Percentiles rank a stretch among this genome's conserved stretches.
phyloP scores from a whole-genome alignment of 23 red algal genomes.

The Gracilariopsis chorda region DNA sequence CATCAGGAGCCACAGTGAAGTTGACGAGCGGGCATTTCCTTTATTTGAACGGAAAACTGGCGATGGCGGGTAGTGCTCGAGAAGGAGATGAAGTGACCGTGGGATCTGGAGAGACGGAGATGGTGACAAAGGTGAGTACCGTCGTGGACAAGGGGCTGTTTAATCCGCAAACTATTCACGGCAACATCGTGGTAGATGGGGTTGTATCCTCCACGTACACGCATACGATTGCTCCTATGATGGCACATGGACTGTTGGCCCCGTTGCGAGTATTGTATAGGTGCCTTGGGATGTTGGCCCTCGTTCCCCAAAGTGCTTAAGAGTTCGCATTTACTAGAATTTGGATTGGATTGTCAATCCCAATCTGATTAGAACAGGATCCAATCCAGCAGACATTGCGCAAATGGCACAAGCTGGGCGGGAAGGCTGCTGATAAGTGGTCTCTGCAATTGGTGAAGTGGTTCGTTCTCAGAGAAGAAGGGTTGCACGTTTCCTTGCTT shows the following conservation, averaged over 20 bases:
- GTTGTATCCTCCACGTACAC: constrained; percentile 21
- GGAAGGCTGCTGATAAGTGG: no score
- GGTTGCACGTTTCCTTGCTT: no score
- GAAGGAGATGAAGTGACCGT: neutral
- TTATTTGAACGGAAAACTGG: constrained; percentile 19
- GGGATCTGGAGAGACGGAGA: neutral
- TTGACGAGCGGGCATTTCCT: constrained; percentile 40
- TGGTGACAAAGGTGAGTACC: neutral
- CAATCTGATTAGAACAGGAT: no score
- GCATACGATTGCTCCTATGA: neutral
- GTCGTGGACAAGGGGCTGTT: neutral
- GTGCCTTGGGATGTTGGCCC: no score
- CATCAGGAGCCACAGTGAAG: neutral
- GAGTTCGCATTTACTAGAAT: no score
- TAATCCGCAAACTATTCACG: constrained; percentile 40
- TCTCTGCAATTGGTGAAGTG: no score
- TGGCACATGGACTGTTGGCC: constrained; percentile 7
- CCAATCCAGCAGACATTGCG: no score
- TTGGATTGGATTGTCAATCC: no score
- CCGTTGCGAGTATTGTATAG: neutral
- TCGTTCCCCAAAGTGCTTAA: no score
- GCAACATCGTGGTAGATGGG: constrained; percentile 30
- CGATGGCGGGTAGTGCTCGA: neutral
- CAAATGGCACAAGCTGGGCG: no score
- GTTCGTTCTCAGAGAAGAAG: no score